Evolutionary conservation across 2,329 filamentous ascomycete genomes (phyloP).

Genomic region (Epichloe uncinata): DNA sequence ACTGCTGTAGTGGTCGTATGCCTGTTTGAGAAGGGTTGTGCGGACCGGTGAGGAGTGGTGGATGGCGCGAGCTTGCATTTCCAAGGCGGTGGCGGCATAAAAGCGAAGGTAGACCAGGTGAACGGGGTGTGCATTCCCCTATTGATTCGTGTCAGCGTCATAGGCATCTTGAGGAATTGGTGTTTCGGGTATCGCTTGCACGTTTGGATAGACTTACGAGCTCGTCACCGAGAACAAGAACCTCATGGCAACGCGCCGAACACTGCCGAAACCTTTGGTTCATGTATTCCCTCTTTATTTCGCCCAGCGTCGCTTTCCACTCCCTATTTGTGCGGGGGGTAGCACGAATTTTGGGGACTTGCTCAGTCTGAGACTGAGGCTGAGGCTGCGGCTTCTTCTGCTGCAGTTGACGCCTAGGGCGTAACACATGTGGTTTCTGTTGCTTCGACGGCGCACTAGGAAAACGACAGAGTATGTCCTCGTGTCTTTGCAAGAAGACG

Average conservation of each 20-base stretch:
- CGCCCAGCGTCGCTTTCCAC: constrained; percentile 37
- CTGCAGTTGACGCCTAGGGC: background rate
- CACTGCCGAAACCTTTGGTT: constrained; percentile 39
- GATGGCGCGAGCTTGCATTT: constrained; percentile 39
- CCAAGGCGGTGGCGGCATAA: constrained; percentile 46
- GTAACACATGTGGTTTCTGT: background rate
- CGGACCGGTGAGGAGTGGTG: constrained; percentile 32
- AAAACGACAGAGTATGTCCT: background rate
- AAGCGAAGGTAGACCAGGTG: constrained; percentile 48
- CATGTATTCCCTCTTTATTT: constrained; percentile 41
- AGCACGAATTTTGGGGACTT: background rate
- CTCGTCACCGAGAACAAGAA: constrained; percentile 35
- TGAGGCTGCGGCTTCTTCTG: background rate
- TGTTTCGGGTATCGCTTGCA: background rate
- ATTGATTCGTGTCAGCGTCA: background rate
- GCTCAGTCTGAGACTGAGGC: background rate
- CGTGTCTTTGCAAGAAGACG: background rate
- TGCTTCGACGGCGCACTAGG: background rate
- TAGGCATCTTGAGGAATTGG: background rate
- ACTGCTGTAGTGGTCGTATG: constrained; percentile 36
- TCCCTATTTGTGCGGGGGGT: constrained; percentile 30
- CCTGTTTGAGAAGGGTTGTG: constrained; percentile 34
- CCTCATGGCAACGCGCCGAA: constrained; percentile 37
- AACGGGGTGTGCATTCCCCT: constrained; percentile 33
- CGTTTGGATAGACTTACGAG: constrained; percentile 21